Evolutionary conservation across 2,329 filamentous ascomycete genomes (phyloP).

Genomic region (Leptographium wingfieldii): DNA sequence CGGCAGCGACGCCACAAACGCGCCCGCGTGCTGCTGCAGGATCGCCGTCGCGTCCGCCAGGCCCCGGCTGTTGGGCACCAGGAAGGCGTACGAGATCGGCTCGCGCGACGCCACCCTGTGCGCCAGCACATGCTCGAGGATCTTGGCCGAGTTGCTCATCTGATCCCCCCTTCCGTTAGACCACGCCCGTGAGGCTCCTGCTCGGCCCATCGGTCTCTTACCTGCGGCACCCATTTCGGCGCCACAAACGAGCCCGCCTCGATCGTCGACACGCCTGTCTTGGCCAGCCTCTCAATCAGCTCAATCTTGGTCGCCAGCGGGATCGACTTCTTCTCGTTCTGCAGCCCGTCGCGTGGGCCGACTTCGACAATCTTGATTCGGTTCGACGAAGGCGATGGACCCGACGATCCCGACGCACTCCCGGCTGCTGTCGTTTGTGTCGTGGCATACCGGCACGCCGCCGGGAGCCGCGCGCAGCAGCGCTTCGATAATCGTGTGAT

Average conservation of each 20-base stretch:
- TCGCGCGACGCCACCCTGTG: slow-evolving; percentile 38
- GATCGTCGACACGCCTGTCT: slow-evolving; percentile 58
- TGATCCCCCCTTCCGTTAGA: slow-evolving; percentile 18
- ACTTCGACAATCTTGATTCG: slow-evolving; percentile 56
- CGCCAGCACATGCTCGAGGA: slow-evolving; percentile 55
- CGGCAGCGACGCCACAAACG: slow-evolving; percentile 39
- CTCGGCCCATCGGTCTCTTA: neutral
- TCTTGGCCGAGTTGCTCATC: slow-evolving; percentile 70
- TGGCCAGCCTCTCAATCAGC: slow-evolving; percentile 55
- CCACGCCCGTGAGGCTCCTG: neutral
- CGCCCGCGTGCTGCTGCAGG: slow-evolving; percentile 36
- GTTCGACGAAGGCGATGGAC: slow-evolving; percentile 1
- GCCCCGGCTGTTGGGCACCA: slow-evolving; percentile 66
- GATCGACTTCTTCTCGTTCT: slow-evolving; percentile 68
- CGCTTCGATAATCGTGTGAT: neutral
- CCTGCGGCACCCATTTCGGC: slow-evolving; percentile 73
- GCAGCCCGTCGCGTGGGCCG: slow-evolving; percentile 72
- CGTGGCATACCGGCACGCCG: slow-evolving; percentile 3
- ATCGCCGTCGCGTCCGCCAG: slow-evolving; percentile 48
- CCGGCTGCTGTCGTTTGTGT: slow-evolving; percentile 1
- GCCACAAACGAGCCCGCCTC: slow-evolving; percentile 75
- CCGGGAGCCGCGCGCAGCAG: neutral
- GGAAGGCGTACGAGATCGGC: slow-evolving; percentile 64
- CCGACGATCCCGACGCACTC: neutral
- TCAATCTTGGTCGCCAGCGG: slow-evolving; percentile 63